Base-by-base conservation (phyloP, 2,329 filamentous ascomycete genomes). In the Triangularia setosa region DNA sequence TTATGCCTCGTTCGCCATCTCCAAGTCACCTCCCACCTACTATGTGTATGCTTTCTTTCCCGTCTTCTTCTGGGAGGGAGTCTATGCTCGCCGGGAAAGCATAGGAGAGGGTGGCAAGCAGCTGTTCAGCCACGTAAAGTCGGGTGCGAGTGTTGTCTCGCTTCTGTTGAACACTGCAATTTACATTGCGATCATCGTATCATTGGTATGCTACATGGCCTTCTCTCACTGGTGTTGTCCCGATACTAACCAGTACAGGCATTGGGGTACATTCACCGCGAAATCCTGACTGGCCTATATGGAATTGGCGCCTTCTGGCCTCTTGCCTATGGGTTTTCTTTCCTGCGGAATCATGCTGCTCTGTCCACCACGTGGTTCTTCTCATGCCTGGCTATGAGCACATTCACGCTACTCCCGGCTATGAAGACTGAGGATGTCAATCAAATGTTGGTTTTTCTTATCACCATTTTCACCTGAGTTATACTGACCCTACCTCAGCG, bases 61-160 rank as follows among this genome's bases (percentile, higher is more conserved):
- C 0, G 88, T 97, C 2, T 85, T 92, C 64, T 98, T 99, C 79
- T 99, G 95, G 95, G 94, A 97, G 76, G 93, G 97, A 73, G 91
- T 97, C 0, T 94, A 90, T 76, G 91, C 91, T 2, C 87, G 90
- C 27, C 85, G 93, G 63, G 81, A 83, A 55, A 91, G 91, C 52
- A 76, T 97, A 12, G 72, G 79, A 5, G 83, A 87, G 67, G 93
- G 93, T 2, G 82, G 84, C 60, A 83, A 83, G 67, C 82, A 85
- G 58, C 79, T 98, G 8, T 88, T 97, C 69, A 83, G 85, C 0
- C 84, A 93, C 69, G 79, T 93, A 52, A 81, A 84, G 62, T 87
- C 89, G 0, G 78, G 83, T 27, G 79, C 82, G 23, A 86, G 85
- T 25, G 77, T 84, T 28, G 69, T 84, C 23, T 83, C 84, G 27